Percentiles rank a stretch among this genome's conserved stretches.
Evolutionary conservation across 768 basidiomycete genomes (phyloP).

Genomic region (Holtermanniella nyarrowii): DNA sequence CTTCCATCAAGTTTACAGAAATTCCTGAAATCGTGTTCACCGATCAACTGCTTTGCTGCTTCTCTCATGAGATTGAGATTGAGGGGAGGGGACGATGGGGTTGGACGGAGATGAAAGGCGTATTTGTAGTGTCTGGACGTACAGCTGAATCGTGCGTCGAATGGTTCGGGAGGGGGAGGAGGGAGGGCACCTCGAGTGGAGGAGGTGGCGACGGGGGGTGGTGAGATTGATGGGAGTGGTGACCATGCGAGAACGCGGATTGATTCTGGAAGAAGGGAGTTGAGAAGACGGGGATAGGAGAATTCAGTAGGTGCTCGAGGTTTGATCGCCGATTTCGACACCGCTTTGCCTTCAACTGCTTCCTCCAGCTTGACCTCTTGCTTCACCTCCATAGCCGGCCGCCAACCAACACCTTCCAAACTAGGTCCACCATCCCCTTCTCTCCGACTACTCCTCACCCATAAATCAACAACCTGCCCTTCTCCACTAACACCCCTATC

Average conservation of each 20-base stretch:
- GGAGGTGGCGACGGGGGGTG: background rate
- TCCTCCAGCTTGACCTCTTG: background rate
- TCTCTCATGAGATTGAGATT: slow-evolving; percentile 65
- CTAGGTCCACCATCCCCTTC: slow-evolving; percentile 20
- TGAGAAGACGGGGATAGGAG: slow-evolving; percentile 68
- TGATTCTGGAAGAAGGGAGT: slow-evolving; percentile 74
- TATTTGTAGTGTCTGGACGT: slow-evolving; percentile 90
- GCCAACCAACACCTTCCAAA: slow-evolving; percentile 17
- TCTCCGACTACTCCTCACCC: slow-evolving; percentile 59
- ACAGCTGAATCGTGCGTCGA: slow-evolving; percentile 85
- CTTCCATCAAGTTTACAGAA: slow-evolving; percentile 84
- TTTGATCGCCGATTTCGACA: background rate
- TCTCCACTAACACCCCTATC: slow-evolving; percentile 91
- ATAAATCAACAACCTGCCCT: slow-evolving; percentile 84
- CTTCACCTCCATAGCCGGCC: slow-evolving; percentile 6
- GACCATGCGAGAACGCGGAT: slow-evolving; percentile 93
- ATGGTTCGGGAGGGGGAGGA: slow-evolving; percentile 41
- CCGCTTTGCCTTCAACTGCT: background rate
- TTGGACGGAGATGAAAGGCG: slow-evolving; percentile 58
- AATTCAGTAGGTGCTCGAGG: slow-evolving; percentile 46
- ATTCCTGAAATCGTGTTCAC: slow-evolving; percentile 92
- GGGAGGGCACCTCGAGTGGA: background rate
- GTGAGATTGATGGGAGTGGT: slow-evolving; percentile 49
- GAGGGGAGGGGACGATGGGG: slow-evolving; percentile 44
- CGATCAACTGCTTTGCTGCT: slow-evolving; percentile 61